Base-by-base conservation (phyloP, 352 stramenopile genomes). In the Phytophthora pinifolia region DNA sequence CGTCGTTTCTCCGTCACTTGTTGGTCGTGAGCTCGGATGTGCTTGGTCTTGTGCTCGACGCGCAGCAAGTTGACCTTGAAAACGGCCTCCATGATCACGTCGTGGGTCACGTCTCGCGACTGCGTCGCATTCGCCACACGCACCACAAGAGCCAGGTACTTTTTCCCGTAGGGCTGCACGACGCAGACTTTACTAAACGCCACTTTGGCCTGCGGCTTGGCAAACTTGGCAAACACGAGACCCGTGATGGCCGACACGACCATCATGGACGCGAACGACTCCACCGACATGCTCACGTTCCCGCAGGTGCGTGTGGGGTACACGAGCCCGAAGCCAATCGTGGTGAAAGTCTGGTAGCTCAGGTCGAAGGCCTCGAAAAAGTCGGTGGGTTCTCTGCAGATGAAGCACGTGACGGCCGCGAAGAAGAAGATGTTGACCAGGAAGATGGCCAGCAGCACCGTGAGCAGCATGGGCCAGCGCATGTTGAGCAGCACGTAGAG, bases 271-370 rank as follows among this genome's bases (percentile, higher is more conserved):
- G 73, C 64, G 50, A 92, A 94, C 12, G 79, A 89, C 60, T 92
- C 81, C 42, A 89, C 41, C 8, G 86, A 73, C 55, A 88, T 92
- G 12, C 73, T 70, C 14, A 88, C 29, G 38, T 94, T 94, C 20
- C 70, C 72, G 61, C 83, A 94, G 14, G 72, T 83, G 29, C 64
- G 58, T 15, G 63, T 70, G 6, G 83, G 80, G 65, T 86, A 92
- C 25, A 92, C 74, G 17, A 91, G 60, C 17, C 83, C 83, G 54
- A 91, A 94, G 34, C 83, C 83, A 56, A 94, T 92, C 6, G 83
- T 94, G 12, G 79, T 91, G 53, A 92, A 94, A 2, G 83, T 91
- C 62, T 94, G 83, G 56, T 94, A 94, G 42, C 77, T 91, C 32
- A 92, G 39, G 47, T 89, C 74, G 42, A 89, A 88, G 3, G 77